Evolutionary conservation across 306 rosid genomes (phyloP), one percentile per base, ranked within the genome.

Genomic region (Glycine soja): DNA sequence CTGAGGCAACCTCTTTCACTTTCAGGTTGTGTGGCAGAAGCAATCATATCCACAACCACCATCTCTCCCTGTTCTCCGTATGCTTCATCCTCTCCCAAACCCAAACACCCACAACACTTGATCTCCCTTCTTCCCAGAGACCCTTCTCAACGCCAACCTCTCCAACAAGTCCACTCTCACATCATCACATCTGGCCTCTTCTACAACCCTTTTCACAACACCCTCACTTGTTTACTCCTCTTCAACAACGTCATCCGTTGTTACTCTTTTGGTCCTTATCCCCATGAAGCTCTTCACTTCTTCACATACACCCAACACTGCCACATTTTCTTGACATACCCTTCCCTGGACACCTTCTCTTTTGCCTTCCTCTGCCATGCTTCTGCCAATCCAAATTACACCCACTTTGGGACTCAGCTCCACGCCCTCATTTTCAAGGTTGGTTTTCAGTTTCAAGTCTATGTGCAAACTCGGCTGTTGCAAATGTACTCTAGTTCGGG

Each of bases 401-500:
- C 68, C 10, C 68, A 32, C 43, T 63, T 63, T 63, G 70, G 70
- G 45, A 63, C 10, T 63, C 70, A 63, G 9, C 70, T 63, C 45
- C 46, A 36, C 47, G 10, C 70, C 19, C 70, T 63, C 46, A 3
- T 63, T 34, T 63, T 63, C 47, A 63, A 63, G 47, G 10, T 63
- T 0, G 70, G 19, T 8, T 63, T 34, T 63, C 47, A 12, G 18
- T 63, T 34, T 63, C 45, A 63, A 34, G 18, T 63, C 19, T 36
- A 63, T 7, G 70, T 63, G 70, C 46, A 63, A 12, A 63, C 8
- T 32, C 18, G 68, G 45, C 4, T 62, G 3, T 5, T 62, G 10
- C 68, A 62, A 3, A 62, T 32, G 68, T 62, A 62, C 68, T 32
- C 15, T 0, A 11, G 9, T 34, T 62, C n/a, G 3, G n/a, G 42